A percentile compares a stretch with the other conserved stretches of the same genome.
phyloP scores from a whole-genome alignment of 1,284 basidiomycete species.

The Sphaerobolus stellatus region DNA sequence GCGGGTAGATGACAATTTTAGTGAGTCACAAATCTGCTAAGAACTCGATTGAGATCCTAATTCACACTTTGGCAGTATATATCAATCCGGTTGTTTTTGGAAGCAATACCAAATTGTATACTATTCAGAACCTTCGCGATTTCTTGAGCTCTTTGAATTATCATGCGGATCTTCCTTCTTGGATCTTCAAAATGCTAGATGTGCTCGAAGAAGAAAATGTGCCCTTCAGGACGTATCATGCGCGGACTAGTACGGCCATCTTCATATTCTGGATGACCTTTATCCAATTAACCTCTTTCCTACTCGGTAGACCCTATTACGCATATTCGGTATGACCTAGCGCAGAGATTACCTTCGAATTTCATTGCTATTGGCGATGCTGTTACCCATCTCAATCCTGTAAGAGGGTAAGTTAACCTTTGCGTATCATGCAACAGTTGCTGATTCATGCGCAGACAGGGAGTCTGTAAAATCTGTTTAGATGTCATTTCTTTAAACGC shows the following conservation, averaged over 20 bases:
- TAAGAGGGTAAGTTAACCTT: constrained; percentile 5
- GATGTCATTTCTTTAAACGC: constrained; percentile 15
- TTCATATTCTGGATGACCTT: not conserved
- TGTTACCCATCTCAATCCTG: constrained; percentile 15
- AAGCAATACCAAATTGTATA: too few species aligned
- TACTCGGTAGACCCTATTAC: constrained; percentile 14
- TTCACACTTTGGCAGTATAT: too few species aligned
- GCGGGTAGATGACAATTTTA: too few species aligned
- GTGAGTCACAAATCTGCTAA: too few species aligned
- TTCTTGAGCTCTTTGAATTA: constrained; percentile 6
- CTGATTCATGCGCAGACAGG: constrained; percentile 16
- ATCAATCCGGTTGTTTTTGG: too few species aligned
- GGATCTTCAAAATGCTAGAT: constrained; percentile 20
- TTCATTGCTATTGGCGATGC: constrained; percentile 25
- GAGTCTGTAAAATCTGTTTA: constrained; percentile 16
- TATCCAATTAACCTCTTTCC: not conserved
- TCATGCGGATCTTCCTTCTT: constrained; percentile 17
- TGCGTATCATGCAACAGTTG: not conserved
- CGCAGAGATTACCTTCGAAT: constrained; percentile 20
- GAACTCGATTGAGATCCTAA: too few species aligned
- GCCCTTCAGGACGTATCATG: not conserved
- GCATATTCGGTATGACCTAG: constrained; percentile 20
- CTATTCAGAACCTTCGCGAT: too few species aligned
- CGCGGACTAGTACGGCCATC: constrained; percentile 16
- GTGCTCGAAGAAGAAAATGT: constrained; percentile 20